A percentile compares a stretch with the other conserved stretches of the same genome.
phyloP scores from a whole-genome alignment of 73 alveolate species.

The Tetrahymena elliotti region DNA sequence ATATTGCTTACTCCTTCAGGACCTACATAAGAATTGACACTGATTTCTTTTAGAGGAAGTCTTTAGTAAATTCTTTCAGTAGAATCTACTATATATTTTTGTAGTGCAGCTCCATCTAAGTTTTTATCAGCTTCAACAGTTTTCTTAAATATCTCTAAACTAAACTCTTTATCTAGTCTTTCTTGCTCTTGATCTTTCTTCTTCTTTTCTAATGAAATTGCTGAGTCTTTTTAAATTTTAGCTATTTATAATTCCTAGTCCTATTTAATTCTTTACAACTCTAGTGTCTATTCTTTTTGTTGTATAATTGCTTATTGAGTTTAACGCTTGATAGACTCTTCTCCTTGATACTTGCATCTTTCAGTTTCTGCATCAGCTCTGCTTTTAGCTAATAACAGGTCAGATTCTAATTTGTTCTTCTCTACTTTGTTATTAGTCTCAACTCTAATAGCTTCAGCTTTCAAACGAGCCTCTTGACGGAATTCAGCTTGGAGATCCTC shows the following conservation, averaged over 20 bases:
- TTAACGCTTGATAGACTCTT: background rate
- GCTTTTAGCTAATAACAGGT: background rate
- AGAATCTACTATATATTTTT: background rate
- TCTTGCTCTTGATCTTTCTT: background rate
- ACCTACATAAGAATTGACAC: background rate
- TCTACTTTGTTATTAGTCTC: background rate
- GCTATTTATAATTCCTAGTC: background rate
- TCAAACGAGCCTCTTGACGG: background rate
- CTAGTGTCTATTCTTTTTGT: background rate
- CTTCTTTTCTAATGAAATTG: background rate
- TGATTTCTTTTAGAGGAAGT: background rate
- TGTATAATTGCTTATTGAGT: background rate
- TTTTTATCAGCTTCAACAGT: background rate
- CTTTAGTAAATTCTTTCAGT: background rate
- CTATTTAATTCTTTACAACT: background rate
- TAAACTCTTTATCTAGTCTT: background rate
- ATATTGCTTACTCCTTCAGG: background rate
- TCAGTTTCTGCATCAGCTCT: slow-evolving; percentile 1
- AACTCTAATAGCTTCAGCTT: background rate
- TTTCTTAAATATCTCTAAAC: background rate
- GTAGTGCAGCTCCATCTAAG: background rate
- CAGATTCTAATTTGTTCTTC: background rate
- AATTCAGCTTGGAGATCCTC: slow-evolving; percentile 26
- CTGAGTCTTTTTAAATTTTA: background rate
- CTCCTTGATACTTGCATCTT: background rate